These are phyloP conservation scores for Bryopsis sp. DNA, from an alignment of 139 green algal species.

Conservation along the genomic window DNA sequence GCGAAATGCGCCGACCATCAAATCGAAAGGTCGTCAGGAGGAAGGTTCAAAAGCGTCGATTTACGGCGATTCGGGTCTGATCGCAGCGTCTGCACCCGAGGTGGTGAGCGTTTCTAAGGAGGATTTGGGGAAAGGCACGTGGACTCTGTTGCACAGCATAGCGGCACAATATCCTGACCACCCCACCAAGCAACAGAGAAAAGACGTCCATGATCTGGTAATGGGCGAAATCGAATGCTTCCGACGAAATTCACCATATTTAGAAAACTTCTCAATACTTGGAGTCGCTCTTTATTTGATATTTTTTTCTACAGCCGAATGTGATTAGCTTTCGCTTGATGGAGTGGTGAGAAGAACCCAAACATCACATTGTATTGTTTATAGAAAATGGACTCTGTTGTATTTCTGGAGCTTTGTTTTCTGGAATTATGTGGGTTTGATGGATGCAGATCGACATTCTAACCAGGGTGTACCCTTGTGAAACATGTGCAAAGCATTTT, in stretches of 20 bases:
- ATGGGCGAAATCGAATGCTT: neutral
- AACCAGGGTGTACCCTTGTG: neutral
- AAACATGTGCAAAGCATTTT: conserved; percentile 15
- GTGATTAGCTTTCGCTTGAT: too few species aligned
- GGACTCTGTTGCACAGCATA: neutral
- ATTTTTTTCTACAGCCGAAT: too few species aligned
- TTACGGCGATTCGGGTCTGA: neutral
- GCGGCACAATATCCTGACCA: neutral
- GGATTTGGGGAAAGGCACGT: neutral
- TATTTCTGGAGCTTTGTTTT: too few species aligned
- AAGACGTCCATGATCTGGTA: neutral
- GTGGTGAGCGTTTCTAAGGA: neutral
- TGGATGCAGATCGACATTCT: conserved; percentile 7
- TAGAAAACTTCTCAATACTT: too few species aligned
- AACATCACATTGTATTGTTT: too few species aligned
- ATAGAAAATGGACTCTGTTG: too few species aligned
- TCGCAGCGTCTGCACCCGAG: neutral
- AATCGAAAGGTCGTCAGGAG: too few species aligned
- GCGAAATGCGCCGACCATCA: too few species aligned
- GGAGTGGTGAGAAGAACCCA: too few species aligned
- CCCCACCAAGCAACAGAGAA: conserved; percentile 20
- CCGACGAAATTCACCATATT: neutral
- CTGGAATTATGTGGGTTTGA: too few species aligned
- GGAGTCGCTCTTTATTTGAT: too few species aligned
- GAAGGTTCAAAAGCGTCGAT: neutral